These are phyloP conservation scores for Willaertia magna DNA, from an alignment of 208 protist genomes.

Conservation along the genomic window DNA sequence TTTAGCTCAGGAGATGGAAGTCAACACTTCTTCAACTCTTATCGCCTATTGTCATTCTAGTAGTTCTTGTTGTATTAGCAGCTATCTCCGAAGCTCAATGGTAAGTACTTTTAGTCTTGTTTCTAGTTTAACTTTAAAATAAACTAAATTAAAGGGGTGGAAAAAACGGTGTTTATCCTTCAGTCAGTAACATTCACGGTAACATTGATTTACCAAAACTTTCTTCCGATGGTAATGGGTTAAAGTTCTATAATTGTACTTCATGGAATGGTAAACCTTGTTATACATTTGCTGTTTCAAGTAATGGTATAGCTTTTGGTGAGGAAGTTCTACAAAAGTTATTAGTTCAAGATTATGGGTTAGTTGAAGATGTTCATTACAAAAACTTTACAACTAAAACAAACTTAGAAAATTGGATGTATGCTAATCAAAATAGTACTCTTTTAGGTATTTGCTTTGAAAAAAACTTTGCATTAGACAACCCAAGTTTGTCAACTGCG, in stretches of 20 bases:
- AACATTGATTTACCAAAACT: not conserved
- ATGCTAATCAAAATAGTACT: too few species aligned
- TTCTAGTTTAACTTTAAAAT: too few species aligned
- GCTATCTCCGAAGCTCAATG: not conserved
- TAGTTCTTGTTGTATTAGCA: not conserved
- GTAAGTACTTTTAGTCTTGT: too few species aligned
- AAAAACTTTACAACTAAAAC: too few species aligned
- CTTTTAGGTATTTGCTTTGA: too few species aligned
- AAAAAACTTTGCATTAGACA: too few species aligned
- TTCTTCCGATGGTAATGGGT: not conserved
- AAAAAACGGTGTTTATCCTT: not conserved
- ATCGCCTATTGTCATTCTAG: not conserved
- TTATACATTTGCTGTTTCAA: not conserved
- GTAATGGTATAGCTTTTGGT: not conserved
- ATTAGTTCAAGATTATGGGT: too few species aligned
- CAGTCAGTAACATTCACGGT: not conserved
- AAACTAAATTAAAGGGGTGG: too few species aligned
- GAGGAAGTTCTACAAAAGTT: not conserved
- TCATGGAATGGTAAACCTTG: not conserved
- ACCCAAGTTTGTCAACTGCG: too few species aligned
- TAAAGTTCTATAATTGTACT: not conserved
- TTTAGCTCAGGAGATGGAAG: not conserved
- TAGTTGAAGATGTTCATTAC: too few species aligned
- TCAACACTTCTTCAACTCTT: not conserved
- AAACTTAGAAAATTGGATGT: too few species aligned